Percentiles rank a stretch among this genome's conserved stretches.
Conservation (phyloP, 768 basidiomycete genomes). For the Polyporus arcularius region DNA sequence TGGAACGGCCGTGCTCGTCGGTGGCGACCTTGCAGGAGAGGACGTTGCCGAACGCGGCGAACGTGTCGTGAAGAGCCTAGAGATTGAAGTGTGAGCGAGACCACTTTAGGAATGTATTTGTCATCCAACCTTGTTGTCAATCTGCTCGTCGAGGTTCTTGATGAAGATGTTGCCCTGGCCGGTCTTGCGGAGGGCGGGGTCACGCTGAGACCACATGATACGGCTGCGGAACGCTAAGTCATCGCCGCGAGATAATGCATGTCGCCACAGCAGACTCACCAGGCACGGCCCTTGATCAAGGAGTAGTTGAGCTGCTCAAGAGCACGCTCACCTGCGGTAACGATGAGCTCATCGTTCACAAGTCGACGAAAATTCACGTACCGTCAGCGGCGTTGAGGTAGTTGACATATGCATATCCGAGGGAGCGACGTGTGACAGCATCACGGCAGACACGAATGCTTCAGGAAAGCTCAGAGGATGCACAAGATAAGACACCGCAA, state of each 20-base stretch:
- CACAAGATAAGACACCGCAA: constrained; percentile 6
- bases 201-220: constrained; percentile 99
- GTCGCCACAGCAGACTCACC: constrained; percentile 49
- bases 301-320: constrained; percentile 99
- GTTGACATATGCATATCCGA: constrained; percentile 99
- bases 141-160: constrained; percentile 96
- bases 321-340: constrained; percentile 82
- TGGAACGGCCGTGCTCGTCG: constrained; percentile 93
- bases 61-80: constrained; percentile 98
- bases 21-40: constrained; percentile 99
- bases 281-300: constrained; percentile 96
- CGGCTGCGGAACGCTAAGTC: constrained; percentile 55
- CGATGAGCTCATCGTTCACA: constrained; percentile 14
- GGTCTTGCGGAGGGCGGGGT: constrained; percentile 98
- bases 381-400: constrained; percentile 95
- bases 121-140: constrained; percentile 87
- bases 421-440: constrained; percentile 98
- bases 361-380: constrained; percentile 35
- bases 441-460: constrained; percentile 99
- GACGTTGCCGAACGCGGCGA: constrained; percentile 98
- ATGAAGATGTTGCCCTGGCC: constrained; percentile 99
- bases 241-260: neutral
- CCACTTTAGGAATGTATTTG: neutral
- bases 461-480: constrained; percentile 9
- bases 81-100: neutral